Evolutionary conservation across 345 rosid species (phyloP).

Genomic region (Bruguiera gymnorhiza): DNA sequence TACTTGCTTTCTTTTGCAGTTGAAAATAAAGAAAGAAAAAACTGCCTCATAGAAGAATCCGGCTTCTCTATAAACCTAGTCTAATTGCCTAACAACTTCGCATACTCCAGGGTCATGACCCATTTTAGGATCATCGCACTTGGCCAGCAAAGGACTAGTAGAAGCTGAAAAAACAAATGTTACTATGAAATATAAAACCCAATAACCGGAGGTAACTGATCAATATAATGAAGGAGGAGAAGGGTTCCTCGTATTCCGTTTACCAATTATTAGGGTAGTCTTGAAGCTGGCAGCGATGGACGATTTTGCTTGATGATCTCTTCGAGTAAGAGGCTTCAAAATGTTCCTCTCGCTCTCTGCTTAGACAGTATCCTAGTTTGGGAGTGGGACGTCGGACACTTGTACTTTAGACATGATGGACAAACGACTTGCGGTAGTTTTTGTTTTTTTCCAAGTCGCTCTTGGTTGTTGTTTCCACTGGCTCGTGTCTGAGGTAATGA

Average conservation of each 20-base stretch:
- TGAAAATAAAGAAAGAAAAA: neutral
- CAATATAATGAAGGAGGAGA: neutral
- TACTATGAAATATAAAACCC: too few species aligned
- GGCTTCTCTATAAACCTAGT: constrained; percentile 73
- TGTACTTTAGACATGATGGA: too few species aligned
- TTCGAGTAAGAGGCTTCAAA: neutral
- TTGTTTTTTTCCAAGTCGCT: too few species aligned
- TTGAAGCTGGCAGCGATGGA: constrained; percentile 57
- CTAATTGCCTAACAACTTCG: constrained; percentile 55
- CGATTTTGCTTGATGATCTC: neutral
- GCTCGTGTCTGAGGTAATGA: too few species aligned
- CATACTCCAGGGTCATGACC: constrained; percentile 49
- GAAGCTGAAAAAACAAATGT: neutral
- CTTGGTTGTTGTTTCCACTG: too few species aligned
- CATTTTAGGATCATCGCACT: constrained; percentile 61
- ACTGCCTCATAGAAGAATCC: constrained; percentile 88
- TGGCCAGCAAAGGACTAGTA: constrained; percentile 50
- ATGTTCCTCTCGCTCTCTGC: too few species aligned
- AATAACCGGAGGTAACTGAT: neutral
- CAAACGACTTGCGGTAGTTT: too few species aligned
- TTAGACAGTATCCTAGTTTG: too few species aligned
- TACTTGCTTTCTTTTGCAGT: neutral
- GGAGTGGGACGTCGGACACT: too few species aligned
- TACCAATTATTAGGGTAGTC: constrained; percentile 58
- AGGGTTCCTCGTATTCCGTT: neutral